Evolutionary conservation across 805 yeast species (phyloP).

Genomic region (Candida silvicultrix): DNA sequence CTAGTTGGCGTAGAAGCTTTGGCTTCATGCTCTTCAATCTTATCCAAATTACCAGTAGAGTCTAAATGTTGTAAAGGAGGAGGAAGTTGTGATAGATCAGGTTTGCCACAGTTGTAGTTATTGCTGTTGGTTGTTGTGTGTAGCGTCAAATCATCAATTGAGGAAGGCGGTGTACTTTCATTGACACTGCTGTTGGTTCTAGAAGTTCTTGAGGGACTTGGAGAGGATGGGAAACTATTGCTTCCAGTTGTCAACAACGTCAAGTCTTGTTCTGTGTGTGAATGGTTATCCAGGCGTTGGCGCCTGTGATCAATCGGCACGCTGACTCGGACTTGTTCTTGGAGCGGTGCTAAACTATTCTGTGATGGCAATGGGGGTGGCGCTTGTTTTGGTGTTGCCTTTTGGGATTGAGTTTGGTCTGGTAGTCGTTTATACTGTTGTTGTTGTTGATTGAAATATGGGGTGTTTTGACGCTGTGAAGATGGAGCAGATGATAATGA

Average conservation of each 20-base stretch:
- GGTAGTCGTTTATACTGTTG: neutral
- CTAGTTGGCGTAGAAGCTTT: neutral
- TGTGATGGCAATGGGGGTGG: neutral
- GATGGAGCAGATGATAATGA: neutral
- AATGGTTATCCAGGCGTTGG: neutral
- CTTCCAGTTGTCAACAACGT: neutral
- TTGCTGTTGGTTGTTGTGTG: neutral
- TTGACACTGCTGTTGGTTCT: slow-evolving; percentile 16
- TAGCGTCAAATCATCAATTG: slow-evolving; percentile 21
- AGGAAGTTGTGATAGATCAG: neutral
- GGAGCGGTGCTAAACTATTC: neutral
- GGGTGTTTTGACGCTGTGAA: neutral
- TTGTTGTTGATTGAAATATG: neutral
- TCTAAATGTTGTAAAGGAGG: neutral
- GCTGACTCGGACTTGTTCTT: neutral
- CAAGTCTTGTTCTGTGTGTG: neutral
- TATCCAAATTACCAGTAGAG: slow-evolving; percentile 5
- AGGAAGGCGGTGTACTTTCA: slow-evolving; percentile 24
- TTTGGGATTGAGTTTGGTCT: no score
- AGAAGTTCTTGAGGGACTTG: slow-evolving; percentile 21
- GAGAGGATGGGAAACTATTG: slow-evolving; percentile 16
- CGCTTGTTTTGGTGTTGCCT: neutral
- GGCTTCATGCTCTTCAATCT: slow-evolving; percentile 13
- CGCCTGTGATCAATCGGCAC: neutral
- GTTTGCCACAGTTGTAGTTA: neutral